Conservation (phyloP, 2,329 filamentous ascomycete genomes). For the Trichoderma arundinaceum region DNA sequence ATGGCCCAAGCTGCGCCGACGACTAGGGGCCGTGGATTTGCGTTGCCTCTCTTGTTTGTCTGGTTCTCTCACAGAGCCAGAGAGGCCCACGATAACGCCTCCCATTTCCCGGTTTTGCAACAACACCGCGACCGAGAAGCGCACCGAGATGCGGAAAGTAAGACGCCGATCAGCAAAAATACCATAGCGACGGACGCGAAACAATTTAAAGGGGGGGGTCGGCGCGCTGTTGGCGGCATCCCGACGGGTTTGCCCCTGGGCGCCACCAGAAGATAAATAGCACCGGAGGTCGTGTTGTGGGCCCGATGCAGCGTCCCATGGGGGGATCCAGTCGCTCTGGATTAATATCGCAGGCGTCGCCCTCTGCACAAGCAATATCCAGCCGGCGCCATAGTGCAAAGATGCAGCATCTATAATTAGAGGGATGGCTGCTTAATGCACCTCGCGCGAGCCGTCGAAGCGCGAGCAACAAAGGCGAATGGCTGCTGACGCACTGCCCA, state of each 20-base stretch:
- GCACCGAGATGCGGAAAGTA: neutral
- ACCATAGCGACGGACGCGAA: neutral
- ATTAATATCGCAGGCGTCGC: constrained; percentile 12
- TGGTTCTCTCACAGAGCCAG: neutral
- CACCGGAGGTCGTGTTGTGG: constrained; percentile 18
- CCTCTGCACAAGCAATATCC: neutral
- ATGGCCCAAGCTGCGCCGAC: constrained; percentile 7
- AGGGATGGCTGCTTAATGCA: neutral
- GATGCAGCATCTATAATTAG: constrained; percentile 1
- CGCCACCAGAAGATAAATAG: constrained; percentile 16
- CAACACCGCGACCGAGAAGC: constrained; percentile 12
- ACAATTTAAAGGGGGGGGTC: neutral
- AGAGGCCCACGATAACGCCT: neutral
- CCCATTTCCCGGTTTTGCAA: constrained; percentile 8
- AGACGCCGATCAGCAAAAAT: neutral
- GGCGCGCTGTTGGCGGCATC: too few relatives aligned
- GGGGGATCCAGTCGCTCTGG: neutral
- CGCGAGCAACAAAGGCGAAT: neutral
- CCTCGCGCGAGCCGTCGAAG: neutral
- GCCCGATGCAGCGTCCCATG: neutral
- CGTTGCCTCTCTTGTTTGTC: neutral
- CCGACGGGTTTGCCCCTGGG: constrained; percentile 27
- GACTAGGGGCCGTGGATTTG: neutral
- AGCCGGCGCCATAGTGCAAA: constrained; percentile 3
- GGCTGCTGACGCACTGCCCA: neutral